phyloP scores from a whole-genome alignment of 371 early-diverging fungal species.

The Lichtheimia ramosa region DNA sequence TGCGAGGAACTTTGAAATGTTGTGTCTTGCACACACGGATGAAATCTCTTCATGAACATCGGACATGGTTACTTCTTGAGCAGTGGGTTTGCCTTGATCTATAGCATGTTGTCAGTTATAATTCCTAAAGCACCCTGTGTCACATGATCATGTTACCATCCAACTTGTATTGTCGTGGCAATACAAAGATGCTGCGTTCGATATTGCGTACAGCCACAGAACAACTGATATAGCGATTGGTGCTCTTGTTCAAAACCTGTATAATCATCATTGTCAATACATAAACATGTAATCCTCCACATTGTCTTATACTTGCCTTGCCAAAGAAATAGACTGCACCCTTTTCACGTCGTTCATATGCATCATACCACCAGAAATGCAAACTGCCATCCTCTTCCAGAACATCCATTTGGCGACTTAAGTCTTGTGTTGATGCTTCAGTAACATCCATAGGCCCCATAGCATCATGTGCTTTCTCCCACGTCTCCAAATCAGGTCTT shows the following conservation, averaged over 20 bases:
- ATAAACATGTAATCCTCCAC: not conserved
- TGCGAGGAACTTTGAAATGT: constrained; percentile 58
- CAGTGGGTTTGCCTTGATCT: constrained; percentile 56
- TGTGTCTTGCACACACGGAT: constrained; percentile 47
- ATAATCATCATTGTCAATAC: not conserved
- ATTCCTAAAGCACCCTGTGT: not conserved
- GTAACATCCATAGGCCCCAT: constrained; percentile 7
- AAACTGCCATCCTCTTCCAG: constrained; percentile 64
- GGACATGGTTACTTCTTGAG: constrained; percentile 56
- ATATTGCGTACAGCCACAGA: constrained; percentile 82
- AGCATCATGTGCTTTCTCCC: constrained; percentile 24
- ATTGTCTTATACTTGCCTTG: constrained; percentile 59
- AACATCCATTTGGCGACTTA: constrained; percentile 18
- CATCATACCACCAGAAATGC: constrained; percentile 92
- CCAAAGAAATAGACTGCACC: constrained; percentile 91
- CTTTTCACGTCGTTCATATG: constrained; percentile 73
- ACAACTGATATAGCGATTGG: constrained; percentile 72
- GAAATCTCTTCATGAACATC: constrained; percentile 83
- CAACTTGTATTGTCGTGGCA: constrained; percentile 70
- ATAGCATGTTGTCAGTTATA: not conserved
- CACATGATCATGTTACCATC: constrained; percentile 39
- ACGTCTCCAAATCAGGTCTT: constrained; percentile 28
- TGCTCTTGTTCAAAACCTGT: constrained; percentile 47
- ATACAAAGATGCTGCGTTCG: constrained; percentile 83
- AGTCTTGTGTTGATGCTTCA: constrained; percentile 20